A percentile compares a stretch with the other conserved stretches of the same genome.
Conservation (phyloP, 1,284 basidiomycete genomes). For the Melampsora larici-populina region DNA sequence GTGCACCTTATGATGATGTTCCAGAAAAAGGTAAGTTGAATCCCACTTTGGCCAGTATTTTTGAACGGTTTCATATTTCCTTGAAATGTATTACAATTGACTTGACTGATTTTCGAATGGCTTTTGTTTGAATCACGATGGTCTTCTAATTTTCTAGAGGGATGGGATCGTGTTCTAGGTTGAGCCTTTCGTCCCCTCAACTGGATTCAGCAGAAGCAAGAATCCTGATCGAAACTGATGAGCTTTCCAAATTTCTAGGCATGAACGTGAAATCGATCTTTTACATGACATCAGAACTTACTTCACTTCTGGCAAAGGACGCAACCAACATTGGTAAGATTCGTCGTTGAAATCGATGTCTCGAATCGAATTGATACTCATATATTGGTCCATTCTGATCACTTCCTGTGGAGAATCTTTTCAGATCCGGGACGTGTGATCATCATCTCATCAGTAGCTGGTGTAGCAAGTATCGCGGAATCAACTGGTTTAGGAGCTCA, state of each 20-base stretch:
- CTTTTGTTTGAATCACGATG: not conserved
- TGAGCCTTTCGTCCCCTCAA: slow-evolving; percentile 9
- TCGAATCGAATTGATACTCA: not conserved
- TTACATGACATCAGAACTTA: slow-evolving; percentile 42
- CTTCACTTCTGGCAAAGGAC: slow-evolving; percentile 34
- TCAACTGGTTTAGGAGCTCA: slow-evolving; percentile 48
- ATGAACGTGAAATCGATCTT: slow-evolving; percentile 44
- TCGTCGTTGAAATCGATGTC: not conserved
- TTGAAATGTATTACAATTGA: not conserved
- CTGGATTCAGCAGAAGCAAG: too few species aligned
- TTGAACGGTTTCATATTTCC: too few species aligned
- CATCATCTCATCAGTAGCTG: slow-evolving; percentile 53
- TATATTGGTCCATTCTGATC: not conserved
- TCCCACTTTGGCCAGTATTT: too few species aligned
- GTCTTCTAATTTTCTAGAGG: slow-evolving; percentile 1
- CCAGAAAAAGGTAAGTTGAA: slow-evolving; percentile 39
- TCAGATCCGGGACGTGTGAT: slow-evolving; percentile 51
- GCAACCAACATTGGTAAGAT: slow-evolving; percentile 35
- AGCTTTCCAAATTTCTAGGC: not conserved
- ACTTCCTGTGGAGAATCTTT: not conserved
- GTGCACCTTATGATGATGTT: slow-evolving; percentile 41
- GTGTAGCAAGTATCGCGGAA: slow-evolving; percentile 49
- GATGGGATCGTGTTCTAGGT: slow-evolving; percentile 41
- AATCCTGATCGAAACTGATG: not conserved
- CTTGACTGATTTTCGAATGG: not conserved